Conservation (phyloP, 371 early-diverging fungal species). For the Chytridiales sp. region DNA sequence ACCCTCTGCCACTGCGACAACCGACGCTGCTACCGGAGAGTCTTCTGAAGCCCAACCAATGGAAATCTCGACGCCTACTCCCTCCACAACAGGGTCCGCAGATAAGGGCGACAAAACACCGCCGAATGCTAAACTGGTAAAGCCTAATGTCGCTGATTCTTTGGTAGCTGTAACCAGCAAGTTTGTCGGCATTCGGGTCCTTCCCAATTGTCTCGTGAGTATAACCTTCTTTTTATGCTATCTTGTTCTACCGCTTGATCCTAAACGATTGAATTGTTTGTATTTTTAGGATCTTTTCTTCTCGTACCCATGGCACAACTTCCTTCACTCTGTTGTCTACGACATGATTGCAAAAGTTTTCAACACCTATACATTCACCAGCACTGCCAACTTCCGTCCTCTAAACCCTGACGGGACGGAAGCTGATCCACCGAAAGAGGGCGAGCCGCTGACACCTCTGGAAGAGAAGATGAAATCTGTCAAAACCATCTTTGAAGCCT, state of each 20-base stretch:
- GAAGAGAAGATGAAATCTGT: constrained; percentile 45
- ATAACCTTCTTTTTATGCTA: background rate
- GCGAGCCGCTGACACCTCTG: constrained; percentile 15
- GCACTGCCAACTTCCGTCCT: constrained; percentile 32
- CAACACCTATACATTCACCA: constrained; percentile 68
- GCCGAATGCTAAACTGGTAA: too few species aligned
- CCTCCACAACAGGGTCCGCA: background rate
- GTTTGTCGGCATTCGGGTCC: constrained; percentile 39
- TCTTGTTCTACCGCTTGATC: background rate
- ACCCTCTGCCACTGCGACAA: too few species aligned
- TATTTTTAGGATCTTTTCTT: constrained; percentile 73
- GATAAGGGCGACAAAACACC: too few species aligned
- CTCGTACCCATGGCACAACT: constrained; percentile 89
- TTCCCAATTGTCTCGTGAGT: constrained; percentile 47
- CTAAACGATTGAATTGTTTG: too few species aligned
- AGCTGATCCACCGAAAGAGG: constrained; percentile 24
- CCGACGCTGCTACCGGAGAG: too few species aligned
- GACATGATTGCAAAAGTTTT: constrained; percentile 96
- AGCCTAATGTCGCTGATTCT: constrained; percentile 42
- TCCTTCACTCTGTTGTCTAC: constrained; percentile 91
- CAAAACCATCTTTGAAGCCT: constrained; percentile 47
- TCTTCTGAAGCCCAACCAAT: background rate
- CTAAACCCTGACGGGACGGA: constrained; percentile 24
- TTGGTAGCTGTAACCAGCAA: constrained; percentile 40
- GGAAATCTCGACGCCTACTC: background rate